Evolutionary conservation across 2,329 filamentous ascomycete species (phyloP), one percentile per base, ranked within the genome.

Genomic region (Thermochaetoides dissita): DNA sequence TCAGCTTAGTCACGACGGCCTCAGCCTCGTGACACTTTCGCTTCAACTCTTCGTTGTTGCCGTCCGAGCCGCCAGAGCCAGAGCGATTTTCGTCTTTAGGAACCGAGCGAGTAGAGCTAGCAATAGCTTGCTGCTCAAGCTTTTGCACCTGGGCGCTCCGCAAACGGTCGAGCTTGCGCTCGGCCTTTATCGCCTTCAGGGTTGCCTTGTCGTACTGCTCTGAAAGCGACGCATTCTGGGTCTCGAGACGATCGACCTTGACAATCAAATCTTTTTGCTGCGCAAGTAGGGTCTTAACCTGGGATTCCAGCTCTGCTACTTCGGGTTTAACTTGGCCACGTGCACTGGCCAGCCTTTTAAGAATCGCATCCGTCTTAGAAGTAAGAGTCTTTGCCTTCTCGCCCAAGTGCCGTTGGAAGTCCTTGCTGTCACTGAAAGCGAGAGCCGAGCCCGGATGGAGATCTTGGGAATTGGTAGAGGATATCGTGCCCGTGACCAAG

Each of bases 71-170:
- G 10, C 40, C 38, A 3, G 45, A 43, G 10, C 39, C 31, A 10
- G 48, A 38, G 29, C 78, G 78, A 50, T 79, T 76, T 46, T 73
- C 63, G 17, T 69, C 63, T 6, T 65, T 62, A 6, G 68, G 65
- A 17, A 56, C 61, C 56, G 69, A 57, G 6, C 60, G 57, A 6
- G 71, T 64, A 10, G 74, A 76, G 44, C 81, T 81, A 45, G 84
- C 73, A 40, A 88, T 74, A 30, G 88, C 87, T 62, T 94, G 85
- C 54, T 86, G 83, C 59, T 96, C 91, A 46, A 98, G 64, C 59
- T 94, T 94, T 47, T 88, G 84, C 1, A 95, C 87, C 44, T 94
- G 87, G 10, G 79, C 67, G 57, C 91, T 98, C 61, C 85, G 89
- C 24, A 82, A 76, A 36, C 91, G 78, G 59, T 98, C 91, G 40